phyloP scores from a whole-genome alignment of 1,284 basidiomycete genomes.

The Coniophora puteana region DNA sequence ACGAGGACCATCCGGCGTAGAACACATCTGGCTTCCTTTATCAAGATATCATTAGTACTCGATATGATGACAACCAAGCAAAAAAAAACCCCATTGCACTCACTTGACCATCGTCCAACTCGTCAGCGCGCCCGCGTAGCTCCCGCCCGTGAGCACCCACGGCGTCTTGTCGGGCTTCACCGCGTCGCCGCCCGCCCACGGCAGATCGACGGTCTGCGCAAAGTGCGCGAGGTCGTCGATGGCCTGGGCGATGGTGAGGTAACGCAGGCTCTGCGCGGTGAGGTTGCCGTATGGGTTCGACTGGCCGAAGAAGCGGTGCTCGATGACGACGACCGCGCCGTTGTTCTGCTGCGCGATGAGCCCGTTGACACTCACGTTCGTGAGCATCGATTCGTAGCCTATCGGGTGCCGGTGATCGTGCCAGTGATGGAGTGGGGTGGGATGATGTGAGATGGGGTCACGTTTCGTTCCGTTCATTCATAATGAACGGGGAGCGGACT shows the following conservation, averaged over 20 bases:
- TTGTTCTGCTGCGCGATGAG: slow-evolving; percentile 64
- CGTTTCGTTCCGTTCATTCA: no score
- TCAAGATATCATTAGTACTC: neutral
- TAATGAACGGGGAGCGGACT: neutral
- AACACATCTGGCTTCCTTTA: slow-evolving; percentile 64
- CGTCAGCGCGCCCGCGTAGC: slow-evolving; percentile 60
- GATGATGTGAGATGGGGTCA: no score
- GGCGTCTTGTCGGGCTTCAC: slow-evolving; percentile 56
- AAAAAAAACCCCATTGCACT: slow-evolving; percentile 21
- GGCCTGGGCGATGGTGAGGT: slow-evolving; percentile 68
- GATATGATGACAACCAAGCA: no score
- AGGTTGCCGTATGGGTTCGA: slow-evolving; percentile 61
- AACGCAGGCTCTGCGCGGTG: slow-evolving; percentile 49
- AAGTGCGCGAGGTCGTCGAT: slow-evolving; percentile 58
- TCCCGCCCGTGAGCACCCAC: slow-evolving; percentile 71
- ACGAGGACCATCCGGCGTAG: slow-evolving; percentile 66
- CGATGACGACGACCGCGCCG: slow-evolving; percentile 59
- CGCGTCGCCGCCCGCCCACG: slow-evolving; percentile 60
- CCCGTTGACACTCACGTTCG: slow-evolving; percentile 62
- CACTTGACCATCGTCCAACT: slow-evolving; percentile 73
- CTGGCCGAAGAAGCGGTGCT: slow-evolving; percentile 50
- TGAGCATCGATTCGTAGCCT: slow-evolving; percentile 57
- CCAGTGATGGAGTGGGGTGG: no score
- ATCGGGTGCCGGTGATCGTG: slow-evolving; percentile 35
- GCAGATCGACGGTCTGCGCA: slow-evolving; percentile 54